Evolutionary conservation across 225 moss, liverwort and hornwort species (phyloP), one percentile per base, ranked within the genome.

Genomic region (Sphagnum tenellum): DNA sequence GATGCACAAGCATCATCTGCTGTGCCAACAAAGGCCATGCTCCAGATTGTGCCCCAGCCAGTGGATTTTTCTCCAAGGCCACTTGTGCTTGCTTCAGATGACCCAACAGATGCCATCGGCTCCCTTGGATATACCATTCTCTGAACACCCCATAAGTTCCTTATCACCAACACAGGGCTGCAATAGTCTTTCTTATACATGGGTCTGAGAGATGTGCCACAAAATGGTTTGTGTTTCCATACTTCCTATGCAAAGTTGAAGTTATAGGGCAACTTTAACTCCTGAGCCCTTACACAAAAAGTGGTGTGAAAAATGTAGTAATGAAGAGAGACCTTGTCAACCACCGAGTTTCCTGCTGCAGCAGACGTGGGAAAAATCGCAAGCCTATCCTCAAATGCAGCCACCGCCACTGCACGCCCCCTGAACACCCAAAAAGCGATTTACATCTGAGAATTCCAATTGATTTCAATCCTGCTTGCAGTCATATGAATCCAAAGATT

Each of bases 381-480:
- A 77, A 98, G 64, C 69, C 80, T 90, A 72, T 90, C 96, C 70
- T 90, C 87, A 76, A 85, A 98, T 60, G 92, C 88, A 77, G 86
- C 86, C 71, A 92, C 90, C 12, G 96, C 96, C 57, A 98, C 80
- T 50, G 96, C 96, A 68, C 87, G 83, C 71, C 96, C 96, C 84
- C 92, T 94, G 89, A 29, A 29, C 29, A 29, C 29, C 29, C 8
- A 8, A 55, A 55, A 55, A 12, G 55, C 55, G 1, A 55, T 29
- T 53, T 56, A 70, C 51, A 55, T 7, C 64, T 63, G 54, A 59
- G 65, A 49, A 29, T 8, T 57, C 5, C 48, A 2, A 57, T 49
- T 46, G 29, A 50, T 46, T 59, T 67, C 46, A 67, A 64, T 63
- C 56, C 67, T 4, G 62, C 63, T 48, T 46, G 48, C n/a, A 64